Evolutionary conservation across 75 land plant species (phyloP).

Genomic region (Pseudotsuga menziesii): DNA sequence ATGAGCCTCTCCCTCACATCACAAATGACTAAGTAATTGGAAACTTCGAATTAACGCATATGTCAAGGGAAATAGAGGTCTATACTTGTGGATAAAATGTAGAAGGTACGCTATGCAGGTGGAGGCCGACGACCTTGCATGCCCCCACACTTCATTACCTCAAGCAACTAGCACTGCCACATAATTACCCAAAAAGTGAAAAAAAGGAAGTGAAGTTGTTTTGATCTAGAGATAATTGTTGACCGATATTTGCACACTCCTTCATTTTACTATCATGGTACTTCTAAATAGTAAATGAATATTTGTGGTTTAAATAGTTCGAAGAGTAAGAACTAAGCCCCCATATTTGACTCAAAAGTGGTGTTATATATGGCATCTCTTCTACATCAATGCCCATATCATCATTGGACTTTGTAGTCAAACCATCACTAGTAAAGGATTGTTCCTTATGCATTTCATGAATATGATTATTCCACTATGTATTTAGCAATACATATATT

Average conservation of each 20-base stretch:
- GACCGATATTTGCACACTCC: not conserved
- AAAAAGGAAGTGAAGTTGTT: no score
- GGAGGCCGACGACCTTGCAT: no score
- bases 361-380: conserved; percentile 4
- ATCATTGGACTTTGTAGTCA: conserved; percentile 18
- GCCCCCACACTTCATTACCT: no score
- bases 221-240: no score
- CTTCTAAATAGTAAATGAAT: not conserved
- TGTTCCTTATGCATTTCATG: conserved; percentile 13
- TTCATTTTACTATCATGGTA: not conserved
- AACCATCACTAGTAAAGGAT: not conserved
- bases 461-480: conserved; percentile 24
- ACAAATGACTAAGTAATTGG: no score
- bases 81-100: no score
- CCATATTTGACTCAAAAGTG: conserved; percentile 18
- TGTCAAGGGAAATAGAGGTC: no score
- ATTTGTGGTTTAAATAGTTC: conserved; percentile 20
- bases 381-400: conserved; percentile 18
- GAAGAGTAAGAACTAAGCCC: conserved; percentile 41
- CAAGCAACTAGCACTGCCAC: no score
- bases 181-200: no score
- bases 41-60: no score
- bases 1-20: no score
- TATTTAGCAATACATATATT: conserved; percentile 19
- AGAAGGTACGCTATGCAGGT: no score